These are phyloP conservation scores for Termitomyces sp. DNA, from an alignment of 768 basidiomycete species.

Conservation along the genomic window DNA sequence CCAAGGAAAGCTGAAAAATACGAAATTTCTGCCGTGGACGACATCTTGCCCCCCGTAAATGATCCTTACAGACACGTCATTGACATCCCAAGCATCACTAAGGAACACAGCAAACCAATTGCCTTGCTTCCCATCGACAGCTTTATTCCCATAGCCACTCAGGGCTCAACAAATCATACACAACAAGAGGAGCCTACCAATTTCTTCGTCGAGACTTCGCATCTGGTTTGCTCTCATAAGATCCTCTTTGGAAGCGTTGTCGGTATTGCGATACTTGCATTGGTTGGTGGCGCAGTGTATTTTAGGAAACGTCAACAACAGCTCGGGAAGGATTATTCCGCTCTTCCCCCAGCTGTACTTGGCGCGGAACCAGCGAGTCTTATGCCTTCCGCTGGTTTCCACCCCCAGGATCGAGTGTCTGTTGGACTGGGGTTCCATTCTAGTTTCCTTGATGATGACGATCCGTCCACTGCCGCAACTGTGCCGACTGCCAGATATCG, in stretches of 20 bases:
- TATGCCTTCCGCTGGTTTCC: conserved; percentile 26
- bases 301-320: conserved; percentile 53
- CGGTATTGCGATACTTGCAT: conserved; percentile 66
- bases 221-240: conserved; percentile 62
- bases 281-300: conserved; percentile 66
- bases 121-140: conserved; percentile 72
- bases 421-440: conserved; percentile 61
- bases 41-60: conserved; percentile 40
- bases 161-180: conserved; percentile 28
- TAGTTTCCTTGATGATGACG: conserved; percentile 80
- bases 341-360: conserved; percentile 45
- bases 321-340: conserved; percentile 43
- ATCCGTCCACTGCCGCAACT: conserved; percentile 30
- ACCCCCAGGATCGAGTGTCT: conserved; percentile 26
- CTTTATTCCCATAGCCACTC: conserved; percentile 39
- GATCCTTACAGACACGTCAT: conserved; percentile 29
- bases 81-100: conserved; percentile 36
- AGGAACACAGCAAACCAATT: conserved; percentile 77
- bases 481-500: conserved; percentile 29
- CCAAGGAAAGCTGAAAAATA: conserved; percentile 56
- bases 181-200: conserved; percentile 42
- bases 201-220: conserved; percentile 71
- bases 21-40: conserved; percentile 47
- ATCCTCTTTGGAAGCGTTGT: conserved; percentile 83
- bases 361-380: conserved; percentile 11